Base-by-base conservation (phyloP, 805 yeast species). In the Candida pini region DNA sequence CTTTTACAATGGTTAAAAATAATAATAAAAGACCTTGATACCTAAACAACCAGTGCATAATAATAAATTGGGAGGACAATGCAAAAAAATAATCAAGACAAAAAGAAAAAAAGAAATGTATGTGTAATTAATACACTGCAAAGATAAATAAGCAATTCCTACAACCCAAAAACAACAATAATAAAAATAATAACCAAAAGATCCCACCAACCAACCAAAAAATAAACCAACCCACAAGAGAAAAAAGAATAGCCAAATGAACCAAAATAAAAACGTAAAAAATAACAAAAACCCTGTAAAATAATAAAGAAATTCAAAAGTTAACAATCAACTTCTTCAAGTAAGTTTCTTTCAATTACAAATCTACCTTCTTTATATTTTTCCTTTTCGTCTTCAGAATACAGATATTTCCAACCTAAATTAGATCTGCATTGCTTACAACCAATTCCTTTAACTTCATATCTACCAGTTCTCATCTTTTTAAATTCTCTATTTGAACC, bases 331-430 rank as follows among this genome's bases (percentile, higher is more conserved):
- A 42, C 51, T 27, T 41, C 51, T 36, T 54, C 58, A 22, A 54
- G 35, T 17, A 43, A 36, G 14, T 39, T 47, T n/a, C 45, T 34
- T 41, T 60, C 65, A 33, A 60, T 52, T 19, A 60, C 64, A 34
- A 39, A 60, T 21, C 58, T 47, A n/a, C 57, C 56, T 37, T 53
- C 55, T 34, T 60, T 60, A 33, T 60, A 60, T 28, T 44, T 52
- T 38, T 60, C 58, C 18, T 46, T 40, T 6, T 42, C 38, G 21
- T 49, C 47, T 21, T 56, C 55, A 33, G 59, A 45, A 29, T 43
- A 49, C 12, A 60, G 36, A 33, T 60, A 60, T 36, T 56, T 56
- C 65, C 65, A 60, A 9, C 65, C 65, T 9, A 60, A 20, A 16
- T 41, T 38, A 8, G 30, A 33, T 14, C 44, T 38, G 36, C 65